These are phyloP conservation scores for Fusarium phyllophilum DNA, from an alignment of 2,329 filamentous ascomycete genomes.

Conservation along the genomic window DNA sequence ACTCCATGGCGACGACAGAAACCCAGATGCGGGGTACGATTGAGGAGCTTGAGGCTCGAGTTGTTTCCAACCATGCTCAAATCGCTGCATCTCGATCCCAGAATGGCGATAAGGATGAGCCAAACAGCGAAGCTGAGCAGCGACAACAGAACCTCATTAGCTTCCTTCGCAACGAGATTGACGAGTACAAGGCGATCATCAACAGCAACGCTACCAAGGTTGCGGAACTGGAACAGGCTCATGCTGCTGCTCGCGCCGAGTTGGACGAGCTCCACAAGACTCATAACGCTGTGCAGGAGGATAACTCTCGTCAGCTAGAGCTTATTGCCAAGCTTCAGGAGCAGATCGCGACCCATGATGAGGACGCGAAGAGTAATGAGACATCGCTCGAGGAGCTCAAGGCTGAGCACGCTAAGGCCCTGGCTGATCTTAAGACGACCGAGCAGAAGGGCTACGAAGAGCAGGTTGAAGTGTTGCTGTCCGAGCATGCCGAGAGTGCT, in stretches of 20 bases:
- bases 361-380: conserved; percentile 65
- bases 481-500: conserved; percentile 67
- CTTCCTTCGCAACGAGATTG: conserved; percentile 77
- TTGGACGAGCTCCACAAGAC: conserved; percentile 73
- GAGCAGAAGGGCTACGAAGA: conserved; percentile 67
- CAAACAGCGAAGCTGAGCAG: conserved; percentile 57
- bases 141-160: conserved; percentile 70
- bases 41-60: conserved; percentile 73
- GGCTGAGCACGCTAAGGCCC: conserved; percentile 60
- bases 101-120: conserved; percentile 53
- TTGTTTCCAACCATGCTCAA: conserved; percentile 64
- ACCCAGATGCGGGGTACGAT: conserved; percentile 77
- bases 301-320: conserved; percentile 57
- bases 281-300: conserved; percentile 61
- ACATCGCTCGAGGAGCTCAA: conserved; percentile 62
- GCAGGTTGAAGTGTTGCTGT: conserved; percentile 67
- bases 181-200: conserved; percentile 82
- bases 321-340: conserved; percentile 65
- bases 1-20: conserved; percentile 78
- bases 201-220: conserved; percentile 75
- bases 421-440: conserved; percentile 59
- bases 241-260: conserved; percentile 72
- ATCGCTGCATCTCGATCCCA: conserved; percentile 56
- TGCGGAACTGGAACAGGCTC: conserved; percentile 77
- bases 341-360: conserved; percentile 69